Base-by-base conservation (phyloP, 768 basidiomycete species). In the Rhizopogon vulgaris region DNA sequence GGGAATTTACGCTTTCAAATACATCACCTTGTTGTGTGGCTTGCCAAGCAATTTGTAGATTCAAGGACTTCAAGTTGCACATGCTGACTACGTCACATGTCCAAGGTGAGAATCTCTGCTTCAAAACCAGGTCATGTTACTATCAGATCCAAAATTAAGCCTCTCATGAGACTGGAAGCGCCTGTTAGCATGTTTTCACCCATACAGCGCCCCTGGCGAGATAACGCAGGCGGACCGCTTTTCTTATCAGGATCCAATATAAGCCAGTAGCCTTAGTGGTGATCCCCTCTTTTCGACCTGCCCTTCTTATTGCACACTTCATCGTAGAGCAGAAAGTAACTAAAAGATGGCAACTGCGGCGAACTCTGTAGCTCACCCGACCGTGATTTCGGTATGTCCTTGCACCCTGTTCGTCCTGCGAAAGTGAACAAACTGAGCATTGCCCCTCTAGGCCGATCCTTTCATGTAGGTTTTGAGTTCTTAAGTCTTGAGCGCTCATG, bases 311-410 rank as follows among this genome's bases (percentile, higher is more conserved):
- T 36, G 8, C 51, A 14, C 14, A 27, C 11, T 9, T 18, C 32
- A 47, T 25, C 32, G n/a, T 17, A 15, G 25, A 43, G 11, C 11
- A 2, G 27, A 51, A 34, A 30, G 45, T 28, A 18, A 46, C 24
- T 34, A 32, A 22, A 22, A 18, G 30, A 84, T 84, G 79, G 83
- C 83, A 15, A 85, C 82, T 38, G 65, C 67, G 60, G 79, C 76
- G 40, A 85, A 85, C 63, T 84, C 82, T 47, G 71, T 79, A 15
- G 64, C 79, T 7, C 76, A 83, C 59, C 81, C 79, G 9, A 84
- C 79, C 24, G 56, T 85, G 34, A 72, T 87, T 51, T 64, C 78
- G 66, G 83, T 83, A 54, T 55, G 70, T 25, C 22, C 34, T 17
- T n/a, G 12, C 50, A 46, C 22, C 3, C 17, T 18, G 4, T 48